Evolutionary conservation across 2,329 filamentous ascomycete genomes (phyloP).

Genomic region (Cladosporium sp.): DNA sequence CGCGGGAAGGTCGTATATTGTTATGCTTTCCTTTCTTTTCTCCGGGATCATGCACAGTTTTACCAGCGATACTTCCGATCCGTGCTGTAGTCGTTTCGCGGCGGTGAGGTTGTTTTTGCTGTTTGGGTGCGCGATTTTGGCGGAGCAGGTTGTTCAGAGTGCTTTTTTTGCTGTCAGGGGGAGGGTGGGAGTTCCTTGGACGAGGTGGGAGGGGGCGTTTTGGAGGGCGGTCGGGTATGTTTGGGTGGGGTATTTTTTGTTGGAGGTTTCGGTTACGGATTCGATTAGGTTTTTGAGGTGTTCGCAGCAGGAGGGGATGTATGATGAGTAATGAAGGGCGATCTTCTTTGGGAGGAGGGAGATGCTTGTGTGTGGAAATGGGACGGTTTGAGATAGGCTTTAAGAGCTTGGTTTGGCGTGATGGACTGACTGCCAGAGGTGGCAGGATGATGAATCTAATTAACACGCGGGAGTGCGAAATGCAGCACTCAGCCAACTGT

Average conservation of each 20-base stretch:
- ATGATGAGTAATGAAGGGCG: too few species aligned
- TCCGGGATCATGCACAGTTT: constrained; percentile 9
- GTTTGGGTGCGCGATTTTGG: neutral
- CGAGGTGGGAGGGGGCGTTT: neutral
- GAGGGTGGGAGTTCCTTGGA: constrained; percentile 3
- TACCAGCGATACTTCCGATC: neutral
- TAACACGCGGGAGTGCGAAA: too few species aligned
- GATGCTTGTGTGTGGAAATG: too few species aligned
- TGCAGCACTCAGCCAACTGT: too few species aligned
- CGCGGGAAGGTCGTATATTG: neutral
- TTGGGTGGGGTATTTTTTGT: constrained; percentile 7
- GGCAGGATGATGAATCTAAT: too few species aligned
- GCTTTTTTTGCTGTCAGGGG: neutral
- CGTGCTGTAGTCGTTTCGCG: neutral
- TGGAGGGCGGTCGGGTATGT: constrained; percentile 3
- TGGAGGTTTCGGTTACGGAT: constrained; percentile 1
- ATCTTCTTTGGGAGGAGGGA: too few species aligned
- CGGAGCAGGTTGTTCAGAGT: neutral
- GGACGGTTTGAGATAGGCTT: too few species aligned
- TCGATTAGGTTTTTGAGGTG: neutral
- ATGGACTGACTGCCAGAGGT: too few species aligned
- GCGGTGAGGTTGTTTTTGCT: neutral
- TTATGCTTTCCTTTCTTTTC: constrained; percentile 8
- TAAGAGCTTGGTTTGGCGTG: too few species aligned
- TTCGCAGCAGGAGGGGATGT: neutral